Evolutionary conservation across 2,329 filamentous ascomycete genomes (phyloP).

Genomic region (Penicillium verrucosum): DNA sequence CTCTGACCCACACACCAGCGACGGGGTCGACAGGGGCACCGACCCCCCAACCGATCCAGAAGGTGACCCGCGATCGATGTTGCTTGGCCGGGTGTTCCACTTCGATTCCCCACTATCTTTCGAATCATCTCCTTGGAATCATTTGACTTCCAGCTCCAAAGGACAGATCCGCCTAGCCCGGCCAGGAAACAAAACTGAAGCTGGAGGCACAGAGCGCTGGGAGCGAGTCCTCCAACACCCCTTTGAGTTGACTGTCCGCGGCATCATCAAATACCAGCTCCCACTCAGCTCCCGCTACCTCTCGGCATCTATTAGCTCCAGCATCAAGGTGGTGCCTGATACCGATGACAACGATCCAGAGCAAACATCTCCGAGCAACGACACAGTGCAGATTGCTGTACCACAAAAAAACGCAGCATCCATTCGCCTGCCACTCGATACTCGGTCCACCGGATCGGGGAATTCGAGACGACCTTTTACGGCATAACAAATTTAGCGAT

Average conservation of each 20-base stretch:
- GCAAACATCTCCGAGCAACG: conserved; percentile 24
- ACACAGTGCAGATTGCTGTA: conserved; percentile 25
- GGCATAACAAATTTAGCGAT: conserved; percentile 28
- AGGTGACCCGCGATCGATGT: conserved; percentile 73
- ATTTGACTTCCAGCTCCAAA: conserved; percentile 66
- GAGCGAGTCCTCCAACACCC: conserved; percentile 85
- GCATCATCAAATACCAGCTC: conserved; percentile 78
- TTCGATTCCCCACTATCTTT: conserved; percentile 89
- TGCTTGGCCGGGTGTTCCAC: conserved; percentile 80
- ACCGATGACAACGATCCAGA: conserved; percentile 27
- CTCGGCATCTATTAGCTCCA: conserved; percentile 49
- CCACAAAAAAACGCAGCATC: conserved; percentile 4
- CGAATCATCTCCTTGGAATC: conserved; percentile 82
- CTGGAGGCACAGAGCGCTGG: conserved; percentile 81
- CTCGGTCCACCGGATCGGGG: conserved; percentile 7
- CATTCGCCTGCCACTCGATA: conserved; percentile 14
- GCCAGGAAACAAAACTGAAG: conserved; percentile 83
- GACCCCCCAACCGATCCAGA: conserved; percentile 59
- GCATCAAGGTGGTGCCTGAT: conserved; percentile 39
- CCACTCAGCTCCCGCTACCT: conserved; percentile 56
- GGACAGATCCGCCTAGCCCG: conserved; percentile 78
- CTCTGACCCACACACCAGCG: conserved; percentile 17
- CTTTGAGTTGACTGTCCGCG: conserved; percentile 89
- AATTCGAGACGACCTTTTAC: conserved; percentile 28
- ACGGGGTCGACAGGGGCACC: conserved; percentile 53